These are phyloP conservation scores for Lavandula angustifolia DNA, from an alignment of 257 asterid genomes.

Conservation along the genomic window DNA sequence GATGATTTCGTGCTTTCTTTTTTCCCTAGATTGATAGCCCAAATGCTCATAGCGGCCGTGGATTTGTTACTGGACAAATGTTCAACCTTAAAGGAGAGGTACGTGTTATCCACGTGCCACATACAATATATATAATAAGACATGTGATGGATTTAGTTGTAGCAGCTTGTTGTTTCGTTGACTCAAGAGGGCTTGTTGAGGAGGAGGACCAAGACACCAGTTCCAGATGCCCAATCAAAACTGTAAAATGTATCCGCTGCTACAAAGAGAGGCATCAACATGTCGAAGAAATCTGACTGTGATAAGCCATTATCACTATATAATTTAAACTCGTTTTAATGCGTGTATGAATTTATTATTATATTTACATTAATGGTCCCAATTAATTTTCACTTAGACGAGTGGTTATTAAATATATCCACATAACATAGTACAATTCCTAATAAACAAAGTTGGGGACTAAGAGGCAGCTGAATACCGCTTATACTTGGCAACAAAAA, in stretches of 20 bases:
- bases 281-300: background rate
- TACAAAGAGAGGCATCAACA: slow-evolving; percentile 11
- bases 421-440: too few relatives aligned
- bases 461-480: too few relatives aligned
- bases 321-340: too few relatives aligned
- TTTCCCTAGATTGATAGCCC: slow-evolving; percentile 70
- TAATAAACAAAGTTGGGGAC: too few relatives aligned
- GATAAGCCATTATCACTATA: background rate
- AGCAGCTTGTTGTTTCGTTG: slow-evolving; percentile 72
- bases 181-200: slow-evolving; percentile 88
- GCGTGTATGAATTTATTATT: too few relatives aligned
- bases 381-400: too few relatives aligned
- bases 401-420: too few relatives aligned
- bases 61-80: slow-evolving; percentile 80
- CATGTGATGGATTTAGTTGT: slow-evolving; percentile 19
- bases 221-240: slow-evolving; percentile 47
- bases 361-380: too few relatives aligned
- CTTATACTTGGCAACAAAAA: too few relatives aligned
- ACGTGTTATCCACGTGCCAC: background rate
- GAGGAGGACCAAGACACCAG: slow-evolving; percentile 51
- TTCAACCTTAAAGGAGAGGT: slow-evolving; percentile 87
- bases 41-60: slow-evolving; percentile 73
- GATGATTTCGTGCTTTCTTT: background rate
- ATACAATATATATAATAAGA: background rate
- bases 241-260: slow-evolving; percentile 28